Percentiles rank a stretch among this genome's conserved stretches.
phyloP scores from a whole-genome alignment of 768 basidiomycete species.

The Pilatotrama ljubarskyi region DNA sequence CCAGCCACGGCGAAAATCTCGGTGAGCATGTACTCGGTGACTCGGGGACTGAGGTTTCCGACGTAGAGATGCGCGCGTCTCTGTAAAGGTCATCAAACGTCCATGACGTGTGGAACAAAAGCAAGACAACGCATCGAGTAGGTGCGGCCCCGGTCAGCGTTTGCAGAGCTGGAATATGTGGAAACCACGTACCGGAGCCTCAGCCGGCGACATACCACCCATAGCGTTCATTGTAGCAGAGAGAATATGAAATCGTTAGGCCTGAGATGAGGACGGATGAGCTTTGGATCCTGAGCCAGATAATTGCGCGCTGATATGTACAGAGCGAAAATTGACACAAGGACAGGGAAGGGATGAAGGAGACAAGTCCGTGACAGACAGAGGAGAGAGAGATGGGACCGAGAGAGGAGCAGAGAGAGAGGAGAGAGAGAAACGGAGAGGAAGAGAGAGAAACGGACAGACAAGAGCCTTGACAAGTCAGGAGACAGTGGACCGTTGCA shows the following conservation, averaged over 20 bases:
- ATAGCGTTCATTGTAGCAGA: conserved; percentile 73
- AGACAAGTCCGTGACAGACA: conserved; percentile 50
- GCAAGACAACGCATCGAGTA: neutral
- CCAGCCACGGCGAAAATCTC: conserved; percentile 97
- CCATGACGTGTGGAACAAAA: conserved; percentile 24
- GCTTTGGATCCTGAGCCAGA: conserved; percentile 7
- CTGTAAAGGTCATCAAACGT: conserved; percentile 38
- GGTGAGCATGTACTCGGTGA: conserved; percentile 98
- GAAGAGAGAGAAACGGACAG: conserved; percentile 38
- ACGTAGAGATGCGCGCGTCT: conserved; percentile 97
- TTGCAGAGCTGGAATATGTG: neutral
- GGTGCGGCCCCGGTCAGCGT: neutral
- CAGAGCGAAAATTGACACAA: conserved; percentile 30
- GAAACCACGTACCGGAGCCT: conserved; percentile 66
- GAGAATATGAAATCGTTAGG: conserved; percentile 33
- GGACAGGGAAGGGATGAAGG: conserved; percentile 28
- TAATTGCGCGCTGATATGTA: conserved; percentile 23
- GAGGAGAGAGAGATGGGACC: conserved; percentile 50
- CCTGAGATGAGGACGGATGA: conserved; percentile 25
- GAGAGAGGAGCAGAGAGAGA: conserved; percentile 44
- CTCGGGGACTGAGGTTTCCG: conserved; percentile 95
- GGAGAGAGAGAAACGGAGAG: conserved; percentile 43
- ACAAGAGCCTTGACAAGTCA: conserved; percentile 36
- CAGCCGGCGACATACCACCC: conserved; percentile 64
- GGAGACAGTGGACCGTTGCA: conserved; percentile 28